Base-by-base conservation (phyloP, 345 rosid genomes). In the Arabis alpina region DNA sequence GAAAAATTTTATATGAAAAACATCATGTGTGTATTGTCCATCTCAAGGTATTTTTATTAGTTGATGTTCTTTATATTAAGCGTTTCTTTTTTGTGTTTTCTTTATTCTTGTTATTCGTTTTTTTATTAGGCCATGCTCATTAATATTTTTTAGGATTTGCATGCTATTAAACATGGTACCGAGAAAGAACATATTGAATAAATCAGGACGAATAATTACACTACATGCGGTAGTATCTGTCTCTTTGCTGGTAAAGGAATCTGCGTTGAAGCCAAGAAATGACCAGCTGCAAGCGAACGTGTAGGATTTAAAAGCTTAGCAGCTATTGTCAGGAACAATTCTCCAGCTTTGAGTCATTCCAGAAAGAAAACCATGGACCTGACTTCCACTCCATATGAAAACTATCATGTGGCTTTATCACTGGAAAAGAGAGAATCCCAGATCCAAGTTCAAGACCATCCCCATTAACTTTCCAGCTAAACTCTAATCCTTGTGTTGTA, bases 211-310 rank as follows among this genome's bases (percentile, higher is more conserved):
- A n/a, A n/a, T n/a, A n/a, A n/a, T n/a, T n/a, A n/a, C n/a, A n/a
- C n/a, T n/a, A n/a, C n/a, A n/a, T 88, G 88, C 32, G 91, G 89
- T 62, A 55, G 44, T 67, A 64, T 74, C 54, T 84, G 76, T 74
- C 84, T 81, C 79, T 80, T 88, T 65, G 78, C 79, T 57, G 95
- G 92, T 52, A 91, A 77, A 72, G 75, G 85, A 57, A 94, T 81
- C 84, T 94, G 99, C 10, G 88, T 64, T 49, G 95, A 89, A 37
- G 96, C 86, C 63, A 94, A 56, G 45, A 82, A 63, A 83, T 94
- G 99, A 68, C 95, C 93, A 66, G 84, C 89, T 66, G 86, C 93
- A 54, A 84, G 89, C 84, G 95, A 91, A 45, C 87, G 80, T 13
- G 86, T 85, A 63, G 92, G 69, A 49, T 86, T 79, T 71, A 77